Conservation (phyloP, 495 filamentous ascomycete genomes). For the Tuber brumale region DNA sequence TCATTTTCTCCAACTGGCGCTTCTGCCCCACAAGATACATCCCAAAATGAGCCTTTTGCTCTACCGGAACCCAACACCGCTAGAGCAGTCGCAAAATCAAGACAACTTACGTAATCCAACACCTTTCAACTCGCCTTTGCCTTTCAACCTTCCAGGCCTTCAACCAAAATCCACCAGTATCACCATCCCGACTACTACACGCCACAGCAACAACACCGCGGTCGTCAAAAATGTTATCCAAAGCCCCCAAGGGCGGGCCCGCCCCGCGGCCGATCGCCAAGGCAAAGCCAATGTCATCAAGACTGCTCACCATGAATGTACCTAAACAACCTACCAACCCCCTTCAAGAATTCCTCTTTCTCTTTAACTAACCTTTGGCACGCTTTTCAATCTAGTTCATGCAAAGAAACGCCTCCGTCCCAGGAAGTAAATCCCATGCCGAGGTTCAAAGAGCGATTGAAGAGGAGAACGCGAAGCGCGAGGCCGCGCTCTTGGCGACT, state of each 20-base stretch:
- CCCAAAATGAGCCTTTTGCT: not conserved
- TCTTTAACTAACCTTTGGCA: slow-evolving; percentile 12
- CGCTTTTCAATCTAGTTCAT: slow-evolving; percentile 61
- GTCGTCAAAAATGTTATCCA: slow-evolving; percentile 43
- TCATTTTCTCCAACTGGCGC: not conserved
- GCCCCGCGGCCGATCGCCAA: slow-evolving; percentile 43
- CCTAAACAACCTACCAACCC: slow-evolving; percentile 13
- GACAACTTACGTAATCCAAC: not conserved
- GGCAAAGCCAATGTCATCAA: slow-evolving; percentile 76
- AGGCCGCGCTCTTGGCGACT: slow-evolving; percentile 57
- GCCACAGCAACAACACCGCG: slow-evolving; percentile 7
- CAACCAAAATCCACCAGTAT: not conserved
- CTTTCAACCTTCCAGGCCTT: not conserved
- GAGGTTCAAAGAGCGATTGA: slow-evolving; percentile 61
- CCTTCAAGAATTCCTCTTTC: slow-evolving; percentile 3
- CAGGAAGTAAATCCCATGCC: slow-evolving; percentile 45
- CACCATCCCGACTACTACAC: not conserved
- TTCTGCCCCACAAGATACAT: not conserved
- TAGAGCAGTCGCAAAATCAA: not conserved
- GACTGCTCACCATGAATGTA: slow-evolving; percentile 87
- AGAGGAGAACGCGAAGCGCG: slow-evolving; percentile 67
- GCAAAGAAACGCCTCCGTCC: slow-evolving; percentile 70
- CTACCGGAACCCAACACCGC: not conserved
- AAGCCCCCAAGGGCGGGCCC: slow-evolving; percentile 44
- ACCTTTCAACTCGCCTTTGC: not conserved